Evolutionary conservation across 495 filamentous ascomycete genomes (phyloP).

Genomic region (Viridothelium virens): DNA sequence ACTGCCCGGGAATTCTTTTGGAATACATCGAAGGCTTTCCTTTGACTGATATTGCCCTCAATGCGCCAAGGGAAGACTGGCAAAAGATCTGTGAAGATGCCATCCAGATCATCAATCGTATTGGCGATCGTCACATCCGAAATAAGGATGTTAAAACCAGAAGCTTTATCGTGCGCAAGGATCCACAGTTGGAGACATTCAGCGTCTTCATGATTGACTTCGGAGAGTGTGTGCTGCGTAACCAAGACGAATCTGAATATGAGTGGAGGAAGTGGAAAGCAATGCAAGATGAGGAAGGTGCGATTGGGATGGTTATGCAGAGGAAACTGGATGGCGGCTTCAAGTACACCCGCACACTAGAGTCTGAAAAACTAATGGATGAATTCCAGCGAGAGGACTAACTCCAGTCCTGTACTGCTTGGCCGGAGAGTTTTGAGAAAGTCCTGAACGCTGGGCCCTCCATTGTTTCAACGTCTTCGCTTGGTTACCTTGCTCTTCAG

Average conservation of each 20-base stretch:
- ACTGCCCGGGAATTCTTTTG: slow-evolving; percentile 24
- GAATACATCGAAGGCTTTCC: slow-evolving; percentile 29
- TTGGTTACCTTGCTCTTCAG: background rate
- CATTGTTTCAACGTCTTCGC: background rate
- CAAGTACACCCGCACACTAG: too few species aligned
- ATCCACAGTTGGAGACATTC: background rate
- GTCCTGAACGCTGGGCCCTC: background rate
- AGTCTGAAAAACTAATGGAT: too few species aligned
- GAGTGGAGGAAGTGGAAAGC: too few species aligned
- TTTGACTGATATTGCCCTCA: slow-evolving; percentile 24
- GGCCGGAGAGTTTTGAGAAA: background rate
- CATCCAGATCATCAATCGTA: slow-evolving; percentile 22
- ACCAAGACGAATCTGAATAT: too few species aligned
- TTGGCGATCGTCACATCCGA: slow-evolving; percentile 27
- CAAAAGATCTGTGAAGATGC: slow-evolving; percentile 29
- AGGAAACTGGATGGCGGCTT: too few species aligned
- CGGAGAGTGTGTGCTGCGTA: too few species aligned
- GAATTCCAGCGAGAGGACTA: too few species aligned
- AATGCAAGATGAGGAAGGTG: too few species aligned
- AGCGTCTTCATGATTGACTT: too few species aligned
- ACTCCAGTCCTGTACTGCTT: too few species aligned
- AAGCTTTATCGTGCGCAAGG: slow-evolving; percentile 29
- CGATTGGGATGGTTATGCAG: too few species aligned
- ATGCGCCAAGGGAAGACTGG: slow-evolving; percentile 24
- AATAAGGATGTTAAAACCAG: slow-evolving; percentile 30